Base-by-base conservation (phyloP, 192 early-diverging fungal genomes). In the Backusella westeae region DNA sequence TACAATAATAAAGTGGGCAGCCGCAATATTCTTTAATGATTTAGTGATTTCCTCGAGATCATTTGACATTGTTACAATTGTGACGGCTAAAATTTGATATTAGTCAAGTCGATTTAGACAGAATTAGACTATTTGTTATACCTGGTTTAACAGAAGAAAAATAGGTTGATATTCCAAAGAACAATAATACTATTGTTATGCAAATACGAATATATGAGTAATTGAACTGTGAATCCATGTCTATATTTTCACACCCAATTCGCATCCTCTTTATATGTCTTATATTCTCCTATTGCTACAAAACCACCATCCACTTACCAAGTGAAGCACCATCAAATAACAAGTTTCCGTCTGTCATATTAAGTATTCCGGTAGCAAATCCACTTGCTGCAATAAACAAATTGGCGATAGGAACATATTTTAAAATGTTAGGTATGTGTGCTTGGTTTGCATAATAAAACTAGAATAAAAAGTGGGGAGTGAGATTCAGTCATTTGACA, bases 291-390 rank as follows among this genome's bases (percentile, higher is more conserved):
- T 63, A 63, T 29, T 29, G 10, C 4, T 29, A 29, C 26, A 29
- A 39, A 35, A 6, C 10, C 12, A 32, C 2, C 32, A 32, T 32
- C n/a, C 26, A 34, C 67, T 21, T 79, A 79, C 78, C 78, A 23
- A 79, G 34, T 12, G 73, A 75, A 41, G 73, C 73, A 8, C 78
- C 78, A 59, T 79, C 78, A 59, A 79, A 79, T n/a, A 79, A 39
- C 52, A 74, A 44, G 74, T 75, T 79, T 35, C 67, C 78, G 15
- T 79, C 78, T 9, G 67, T 69, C 73, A 74, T 75, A 29, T 67
- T 74, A 44, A 72, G 67, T 72, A 79, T 34, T 17, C 78, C 78
- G 0, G 73, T 72, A 69, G 41, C 26, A 29, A 79, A 32, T 12
- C 78, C 78, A 69, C 59, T 12, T 17, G 72, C 67, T 17, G 78